phyloP scores from a whole-genome alignment of 1,139 yeast species.

The Magnusiomyces ingens region DNA sequence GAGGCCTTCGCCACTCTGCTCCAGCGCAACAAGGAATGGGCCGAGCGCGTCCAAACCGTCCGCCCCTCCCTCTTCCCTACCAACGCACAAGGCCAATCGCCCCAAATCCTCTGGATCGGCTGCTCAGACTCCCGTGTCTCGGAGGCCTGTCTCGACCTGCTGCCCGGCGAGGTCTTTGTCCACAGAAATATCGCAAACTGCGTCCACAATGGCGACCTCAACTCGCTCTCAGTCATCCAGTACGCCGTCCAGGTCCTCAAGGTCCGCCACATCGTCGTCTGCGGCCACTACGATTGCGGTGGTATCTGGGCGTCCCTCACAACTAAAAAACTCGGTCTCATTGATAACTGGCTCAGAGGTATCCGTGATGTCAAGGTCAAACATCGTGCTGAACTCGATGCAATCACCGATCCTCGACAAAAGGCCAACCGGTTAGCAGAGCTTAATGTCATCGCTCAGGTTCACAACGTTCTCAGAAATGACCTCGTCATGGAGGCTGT shows the following conservation, averaged over 20 bases:
- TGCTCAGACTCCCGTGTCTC: slow-evolving; percentile 92
- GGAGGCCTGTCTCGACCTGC: slow-evolving; percentile 65
- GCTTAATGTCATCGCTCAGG: slow-evolving; percentile 65
- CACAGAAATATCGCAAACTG: slow-evolving; percentile 89
- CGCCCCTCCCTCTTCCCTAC: slow-evolving; percentile 60
- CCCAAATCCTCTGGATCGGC: slow-evolving; percentile 94
- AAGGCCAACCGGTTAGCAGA: slow-evolving; percentile 66
- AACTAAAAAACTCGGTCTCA: slow-evolving; percentile 58
- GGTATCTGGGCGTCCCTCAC: slow-evolving; percentile 86
- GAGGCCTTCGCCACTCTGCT: slow-evolving; percentile 51
- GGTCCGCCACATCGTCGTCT: slow-evolving; percentile 75
- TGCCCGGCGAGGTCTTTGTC: slow-evolving; percentile 92
- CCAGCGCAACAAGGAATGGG: slow-evolving; percentile 61
- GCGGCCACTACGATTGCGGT: slow-evolving; percentile 99
- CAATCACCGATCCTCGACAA: slow-evolving; percentile 37
- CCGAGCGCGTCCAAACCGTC: slow-evolving; percentile 49
- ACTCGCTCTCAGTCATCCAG: slow-evolving; percentile 77
- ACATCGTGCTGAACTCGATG: slow-evolving; percentile 38
- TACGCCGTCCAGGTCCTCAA: slow-evolving; percentile 84
- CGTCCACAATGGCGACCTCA: slow-evolving; percentile 62
- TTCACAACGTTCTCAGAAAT: slow-evolving; percentile 52
- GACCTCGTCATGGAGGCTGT: slow-evolving; percentile 72
- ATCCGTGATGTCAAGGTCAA: slow-evolving; percentile 63
- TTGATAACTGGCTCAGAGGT: slow-evolving; percentile 73
- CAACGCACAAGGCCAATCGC: slow-evolving; percentile 81